Base-by-base conservation (phyloP, 1,139 yeast species). In the Kodamaea fungicola region DNA sequence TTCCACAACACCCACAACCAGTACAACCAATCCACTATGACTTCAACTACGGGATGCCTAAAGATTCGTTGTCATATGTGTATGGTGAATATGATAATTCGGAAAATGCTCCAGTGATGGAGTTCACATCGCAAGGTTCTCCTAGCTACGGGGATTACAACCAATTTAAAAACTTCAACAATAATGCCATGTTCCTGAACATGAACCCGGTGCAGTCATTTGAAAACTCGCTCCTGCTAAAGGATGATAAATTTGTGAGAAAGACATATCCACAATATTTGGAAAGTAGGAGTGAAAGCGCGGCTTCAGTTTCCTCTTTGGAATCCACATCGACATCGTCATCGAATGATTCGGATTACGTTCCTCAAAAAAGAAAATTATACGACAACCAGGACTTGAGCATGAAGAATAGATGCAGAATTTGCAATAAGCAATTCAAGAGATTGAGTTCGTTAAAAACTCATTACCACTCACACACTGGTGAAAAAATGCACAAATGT, bases 381-480 rank as follows among this genome's bases (percentile, higher is more conserved):
- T 16, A 26, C 24, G 34, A 31, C 22, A n/a, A 12, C n/a, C 22
- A 9, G 22, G 33, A 12, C 26, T 26, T 31, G 28, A 7, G 16
- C 30, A 37, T 32, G 38, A 34, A 34, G 34, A 69, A 73, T 49
- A 56, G 73, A 34, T 87, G 96, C 56, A 62, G 71, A 22, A 69
- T 78, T n/a, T 88, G 96, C 59, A 73, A 77, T 37, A 86, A 86
- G 57, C 78, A 78, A 34, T 87, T 88, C 64, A 81, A 84, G 37
- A 69, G 96, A 42, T 95, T 96, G 2, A 80, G 88, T 8, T 83
- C 92, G 2, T 66, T 87, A 41, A 83, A 79, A 50, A 86, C 92
- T 3, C 96, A 88, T 61, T 72, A 77, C 61, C 82, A 84, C 55
- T 80, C 88, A 2, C 96, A 88, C 55, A 86, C 96, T 0, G 96